Evolutionary conservation across 768 basidiomycete species (phyloP), one percentile per base, ranked within the genome.

Genomic region (Calocera cornea): DNA sequence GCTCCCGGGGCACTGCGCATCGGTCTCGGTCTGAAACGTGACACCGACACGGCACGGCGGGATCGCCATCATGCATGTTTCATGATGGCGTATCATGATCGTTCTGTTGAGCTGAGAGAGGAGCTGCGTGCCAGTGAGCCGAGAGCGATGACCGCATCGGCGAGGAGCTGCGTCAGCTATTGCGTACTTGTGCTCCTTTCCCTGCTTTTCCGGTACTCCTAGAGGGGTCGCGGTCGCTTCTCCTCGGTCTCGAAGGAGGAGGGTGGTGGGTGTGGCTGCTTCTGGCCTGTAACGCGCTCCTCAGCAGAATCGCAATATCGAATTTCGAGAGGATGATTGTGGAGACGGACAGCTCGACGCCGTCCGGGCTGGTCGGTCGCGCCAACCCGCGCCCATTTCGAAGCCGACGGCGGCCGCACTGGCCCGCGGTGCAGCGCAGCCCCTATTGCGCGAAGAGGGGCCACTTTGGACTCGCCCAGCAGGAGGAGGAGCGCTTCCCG

Each of bases 401-500:
- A 16, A 2, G 24, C 31, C 14, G 54, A 29, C 31, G 54, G 31
- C 14, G 22, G 54, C 54, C 54, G 22, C 31, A 5, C 5, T 8
- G 10, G 54, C 14, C 54, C 54, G 31, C 54, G 54, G 54, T 33
- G 16, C 16, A 19, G 14, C 11, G 10, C 31, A 27, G 54, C 54
- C 54, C 54, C 54, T 60, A 60, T 60, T 60, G 54, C 54, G 54
- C 11, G 54, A 60, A 60, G 54, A 60, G 54, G 54, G 54, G 54
- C 54, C 54, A 60, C 54, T 60, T 60, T 31, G 11, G 54, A 10
- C 27, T 38, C 36, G 36, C 36, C 36, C 36, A 38, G 36, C 36
- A 38, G 36, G 24, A 33, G 54, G 27, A n/a, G n/a, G n/a, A n/a
- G n/a, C n/a, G n/a, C n/a, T n/a, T n/a, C n/a, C n/a, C n/a, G n/a